Evolutionary conservation across 2,329 filamentous ascomycete species (phyloP), one percentile per base, ranked within the genome.

Genomic region (Ceratocystis lukuohia): DNA sequence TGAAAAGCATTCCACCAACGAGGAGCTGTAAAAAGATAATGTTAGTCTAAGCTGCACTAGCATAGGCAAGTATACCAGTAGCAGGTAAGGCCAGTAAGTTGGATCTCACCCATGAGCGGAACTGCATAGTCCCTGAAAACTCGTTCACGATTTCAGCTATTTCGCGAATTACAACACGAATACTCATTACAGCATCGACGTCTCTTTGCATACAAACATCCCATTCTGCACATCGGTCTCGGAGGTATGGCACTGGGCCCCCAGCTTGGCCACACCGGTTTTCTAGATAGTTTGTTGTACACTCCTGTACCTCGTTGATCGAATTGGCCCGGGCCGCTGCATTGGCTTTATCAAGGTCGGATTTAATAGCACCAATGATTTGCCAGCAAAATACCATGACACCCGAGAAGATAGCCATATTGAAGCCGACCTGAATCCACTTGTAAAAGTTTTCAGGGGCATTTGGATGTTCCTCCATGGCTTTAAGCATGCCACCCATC

Each of bases 81-180:
- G 15, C 1, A 28, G 22, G 25, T 4, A 28, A 28, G 20, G 25
- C 1, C 48, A 17, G 20, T 25, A 28, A 53, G 20, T 5, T 22
- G 22, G 20, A 44, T 74, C 80, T 70, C 75, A 84, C 82, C 77
- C 81, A 82, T 8, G 82, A 80, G 75, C 96, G 96, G 75, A 90
- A 88, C 69, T 88, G 91, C 75, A 97, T 92, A 5, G 89, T 86
- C 71, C 96, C 91, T 3, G 96, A 87, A 74, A 97, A 96, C 72
- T 88, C 88, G 74, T 97, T 96, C 75, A 97, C 87, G 50, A 99
- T 96, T 72, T 91, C 85, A 0, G 93, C 93, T 73, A 96, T 88
- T 30, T 92, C 94, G 72, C 89, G 88, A 4, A 91, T 92, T 20
- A 88, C 90, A 48, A 96, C 85, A 71, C 87, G 88, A 53, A 93